Conservation (phyloP, 2,329 filamentous ascomycete species). For the Pseudogymnoascus sp. region DNA sequence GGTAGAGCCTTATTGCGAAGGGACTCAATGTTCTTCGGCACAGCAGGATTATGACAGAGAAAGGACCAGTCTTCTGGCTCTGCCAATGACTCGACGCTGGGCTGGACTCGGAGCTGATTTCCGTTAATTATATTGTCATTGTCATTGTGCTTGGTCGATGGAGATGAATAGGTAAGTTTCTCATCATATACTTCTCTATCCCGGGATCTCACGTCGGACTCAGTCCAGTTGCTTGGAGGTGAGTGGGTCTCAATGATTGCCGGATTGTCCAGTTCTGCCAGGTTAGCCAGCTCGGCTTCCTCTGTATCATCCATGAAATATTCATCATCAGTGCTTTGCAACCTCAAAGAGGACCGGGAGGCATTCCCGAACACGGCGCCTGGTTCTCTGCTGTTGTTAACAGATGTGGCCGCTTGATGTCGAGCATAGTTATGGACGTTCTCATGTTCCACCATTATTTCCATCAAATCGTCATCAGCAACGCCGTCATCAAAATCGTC, state of each 20-base stretch:
- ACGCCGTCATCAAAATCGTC: conserved; percentile 1
- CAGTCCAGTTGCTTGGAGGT: conserved; percentile 16
- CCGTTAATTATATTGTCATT: conserved; percentile 4
- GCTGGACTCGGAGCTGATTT: neutral
- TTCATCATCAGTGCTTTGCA: conserved; percentile 19
- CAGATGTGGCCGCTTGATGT: neutral
- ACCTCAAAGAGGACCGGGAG: neutral
- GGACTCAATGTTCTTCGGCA: neutral
- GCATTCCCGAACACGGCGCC: neutral
- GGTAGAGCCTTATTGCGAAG: conserved; percentile 1
- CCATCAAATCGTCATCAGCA: conserved; percentile 15
- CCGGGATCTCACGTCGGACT: conserved; percentile 11
- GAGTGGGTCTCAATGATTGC: conserved; percentile 18
- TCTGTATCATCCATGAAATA: conserved; percentile 22
- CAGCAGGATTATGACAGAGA: conserved; percentile 9
- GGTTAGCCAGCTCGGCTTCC: conserved; percentile 21
- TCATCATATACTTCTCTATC: conserved; percentile 22
- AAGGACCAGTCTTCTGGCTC: conserved; percentile 22
- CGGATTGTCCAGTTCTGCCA: conserved; percentile 12
- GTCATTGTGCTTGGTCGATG: neutral
- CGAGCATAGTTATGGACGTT: neutral
- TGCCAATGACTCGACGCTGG: neutral
- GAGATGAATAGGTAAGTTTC: conserved; percentile 24
- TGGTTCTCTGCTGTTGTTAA: neutral
- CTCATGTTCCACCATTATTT: conserved; percentile 11